Percentiles rank a stretch among this genome's conserved stretches.
phyloP scores from a whole-genome alignment of 306 rosid species.

The Dalbergia cultrata region DNA sequence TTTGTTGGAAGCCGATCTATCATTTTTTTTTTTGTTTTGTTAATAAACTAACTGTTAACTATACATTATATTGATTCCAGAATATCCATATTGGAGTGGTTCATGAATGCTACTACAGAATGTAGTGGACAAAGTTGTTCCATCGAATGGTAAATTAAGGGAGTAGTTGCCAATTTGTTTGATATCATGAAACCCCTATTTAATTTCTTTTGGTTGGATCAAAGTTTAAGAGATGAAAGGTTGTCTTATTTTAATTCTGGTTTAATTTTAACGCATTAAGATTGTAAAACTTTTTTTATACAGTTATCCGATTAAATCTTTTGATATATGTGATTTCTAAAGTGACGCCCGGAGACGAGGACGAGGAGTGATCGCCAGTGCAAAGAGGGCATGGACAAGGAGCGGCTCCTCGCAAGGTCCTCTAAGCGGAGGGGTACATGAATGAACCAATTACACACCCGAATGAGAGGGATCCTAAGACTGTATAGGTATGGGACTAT shows the following conservation, averaged over 20 bases:
- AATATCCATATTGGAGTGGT: slow-evolving; percentile 38
- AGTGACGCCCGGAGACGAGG: no score
- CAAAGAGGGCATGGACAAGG: no score
- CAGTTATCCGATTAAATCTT: no score
- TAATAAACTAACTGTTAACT: not conserved
- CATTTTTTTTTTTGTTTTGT: not conserved
- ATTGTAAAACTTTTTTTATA: no score
- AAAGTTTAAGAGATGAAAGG: not conserved
- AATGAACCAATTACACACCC: no score
- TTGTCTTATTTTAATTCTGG: not conserved
- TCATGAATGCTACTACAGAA: slow-evolving; percentile 21
- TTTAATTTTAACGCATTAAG: no score
- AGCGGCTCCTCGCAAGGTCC: no score
- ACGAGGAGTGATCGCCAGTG: no score
- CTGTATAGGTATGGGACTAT: no score
- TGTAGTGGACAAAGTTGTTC: slow-evolving; percentile 31
- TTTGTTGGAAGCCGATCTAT: not conserved
- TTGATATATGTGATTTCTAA: no score
- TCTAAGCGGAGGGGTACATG: no score
- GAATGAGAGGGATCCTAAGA: no score
- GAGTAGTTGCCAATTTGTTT: slow-evolving; percentile 29
- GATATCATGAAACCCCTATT: not conserved
- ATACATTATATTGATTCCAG: slow-evolving; percentile 4
- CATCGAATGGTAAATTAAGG: not conserved
- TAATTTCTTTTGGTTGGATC: not conserved